A percentile compares a stretch with the other conserved stretches of the same genome.
phyloP scores from a whole-genome alignment of 495 filamentous ascomycete genomes.

The Xylaria cubensis region DNA sequence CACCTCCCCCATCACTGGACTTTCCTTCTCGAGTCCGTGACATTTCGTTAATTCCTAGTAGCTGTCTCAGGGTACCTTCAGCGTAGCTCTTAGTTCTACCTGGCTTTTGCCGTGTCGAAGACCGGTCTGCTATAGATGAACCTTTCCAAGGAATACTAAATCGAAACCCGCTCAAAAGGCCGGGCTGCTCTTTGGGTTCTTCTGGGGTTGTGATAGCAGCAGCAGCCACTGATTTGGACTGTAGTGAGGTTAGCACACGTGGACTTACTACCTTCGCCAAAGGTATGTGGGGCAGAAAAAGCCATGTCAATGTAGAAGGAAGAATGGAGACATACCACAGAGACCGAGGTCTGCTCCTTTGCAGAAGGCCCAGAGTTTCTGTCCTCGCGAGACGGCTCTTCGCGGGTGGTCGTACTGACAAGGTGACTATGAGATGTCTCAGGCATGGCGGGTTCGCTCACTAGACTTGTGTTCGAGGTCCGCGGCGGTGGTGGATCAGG shows the following conservation, averaged over 20 bases:
- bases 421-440: conserved; percentile 51
- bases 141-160: conserved; percentile 25
- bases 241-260: conserved; percentile 9
- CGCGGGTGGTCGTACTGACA: conserved; percentile 30
- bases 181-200: conserved; percentile 8
- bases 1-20: not conserved
- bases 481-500: conserved; percentile 27
- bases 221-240: conserved; percentile 22
- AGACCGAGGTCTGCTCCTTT: conserved; percentile 20
- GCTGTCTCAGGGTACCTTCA: conserved; percentile 22
- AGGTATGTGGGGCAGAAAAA: not conserved
- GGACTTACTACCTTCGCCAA: not conserved
- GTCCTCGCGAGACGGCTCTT: not conserved
- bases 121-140: not conserved
- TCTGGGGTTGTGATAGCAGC: conserved; percentile 17
- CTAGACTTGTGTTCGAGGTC: conserved; percentile 41
- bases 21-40: conserved; percentile 6
- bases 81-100: conserved; percentile 26
- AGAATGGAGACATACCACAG: conserved; percentile 19
- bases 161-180: conserved; percentile 19
- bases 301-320: not conserved
- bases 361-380: not conserved
- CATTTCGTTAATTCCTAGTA: conserved; percentile 8
- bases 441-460: conserved; percentile 56
- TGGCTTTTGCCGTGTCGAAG: not conserved